These are phyloP conservation scores for Verbena officinalis DNA, from an alignment of 257 asterid species.

Conservation along the genomic window DNA sequence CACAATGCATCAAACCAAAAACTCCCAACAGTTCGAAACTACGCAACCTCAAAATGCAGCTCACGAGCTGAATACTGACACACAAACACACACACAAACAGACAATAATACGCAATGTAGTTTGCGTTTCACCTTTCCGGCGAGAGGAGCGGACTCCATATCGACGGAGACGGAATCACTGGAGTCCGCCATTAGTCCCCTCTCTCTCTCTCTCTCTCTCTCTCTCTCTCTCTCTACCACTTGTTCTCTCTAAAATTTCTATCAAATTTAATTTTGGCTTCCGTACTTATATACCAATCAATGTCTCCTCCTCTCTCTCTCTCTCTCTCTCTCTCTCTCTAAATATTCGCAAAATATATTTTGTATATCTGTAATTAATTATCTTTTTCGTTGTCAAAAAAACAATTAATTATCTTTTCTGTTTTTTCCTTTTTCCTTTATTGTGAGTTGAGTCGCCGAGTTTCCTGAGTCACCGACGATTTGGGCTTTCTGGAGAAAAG, in stretches of 20 bases:
- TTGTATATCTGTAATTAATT: conserved; percentile 20
- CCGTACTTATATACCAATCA: conserved; percentile 45
- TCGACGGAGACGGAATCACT: conserved; percentile 66
- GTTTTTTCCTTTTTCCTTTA: neutral
- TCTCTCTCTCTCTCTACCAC: conserved; percentile 21
- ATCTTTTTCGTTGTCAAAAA: conserved; percentile 1
- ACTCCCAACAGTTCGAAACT: neutral
- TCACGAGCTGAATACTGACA: conserved; percentile 2
- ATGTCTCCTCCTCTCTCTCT: conserved; percentile 30
- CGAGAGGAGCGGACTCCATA: conserved; percentile 57
- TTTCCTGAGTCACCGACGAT: conserved; percentile 42
- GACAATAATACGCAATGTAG: conserved; percentile 9
- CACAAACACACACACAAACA: neutral
- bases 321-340: conserved; percentile 15
- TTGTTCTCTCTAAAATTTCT: conserved; percentile 24
- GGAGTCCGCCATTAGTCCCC: conserved; percentile 61
- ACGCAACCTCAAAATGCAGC: conserved; percentile 27
- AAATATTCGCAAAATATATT: neutral
- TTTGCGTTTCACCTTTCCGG: conserved; percentile 63
- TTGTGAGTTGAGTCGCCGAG: conserved; percentile 32
- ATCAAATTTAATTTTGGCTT: conserved; percentile 44
- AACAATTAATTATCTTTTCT: neutral
- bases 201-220: conserved; percentile 23
- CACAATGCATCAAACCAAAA: conserved; percentile 6
- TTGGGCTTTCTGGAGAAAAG: conserved; percentile 20